These are phyloP conservation scores for Colletotrichum lindemuthianum DNA, from an alignment of 2,329 filamentous ascomycete species.

Conservation along the genomic window DNA sequence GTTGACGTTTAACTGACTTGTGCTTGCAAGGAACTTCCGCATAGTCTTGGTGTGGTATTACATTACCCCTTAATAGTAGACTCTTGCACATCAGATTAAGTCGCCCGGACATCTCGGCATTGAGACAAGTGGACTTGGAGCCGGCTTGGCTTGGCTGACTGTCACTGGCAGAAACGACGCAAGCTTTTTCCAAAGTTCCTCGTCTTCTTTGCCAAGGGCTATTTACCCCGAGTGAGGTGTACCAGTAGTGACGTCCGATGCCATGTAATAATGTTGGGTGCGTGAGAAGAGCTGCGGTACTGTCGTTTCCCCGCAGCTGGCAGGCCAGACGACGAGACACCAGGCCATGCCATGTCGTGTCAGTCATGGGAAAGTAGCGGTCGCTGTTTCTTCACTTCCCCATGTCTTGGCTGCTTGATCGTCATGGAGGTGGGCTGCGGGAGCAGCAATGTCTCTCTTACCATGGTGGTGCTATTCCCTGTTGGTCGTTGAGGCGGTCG, in stretches of 20 bases:
- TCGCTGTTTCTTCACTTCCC: conserved; percentile 23
- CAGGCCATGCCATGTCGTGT: no score
- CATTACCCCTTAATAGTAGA: no score
- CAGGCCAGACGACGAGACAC: no score
- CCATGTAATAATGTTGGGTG: conserved; percentile 19
- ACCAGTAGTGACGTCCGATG: conserved; percentile 22
- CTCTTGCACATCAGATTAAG: conserved; percentile 23
- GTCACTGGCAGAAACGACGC: conserved; percentile 2
- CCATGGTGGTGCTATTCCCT: conserved; percentile 17
- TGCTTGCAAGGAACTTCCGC: conserved; percentile 2
- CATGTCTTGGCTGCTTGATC: conserved; percentile 28
- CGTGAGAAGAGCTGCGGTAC: conserved; percentile 1
- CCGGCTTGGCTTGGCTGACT: background rate
- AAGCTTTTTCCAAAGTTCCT: conserved; percentile 27
- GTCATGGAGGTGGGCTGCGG: background rate
- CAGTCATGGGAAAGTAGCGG: background rate
- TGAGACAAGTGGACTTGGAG: conserved; percentile 19
- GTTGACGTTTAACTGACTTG: conserved; percentile 27
- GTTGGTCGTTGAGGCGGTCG: conserved; percentile 14
- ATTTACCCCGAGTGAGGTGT: background rate
- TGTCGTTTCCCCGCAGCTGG: conserved; percentile 18
- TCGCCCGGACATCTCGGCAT: conserved; percentile 30
- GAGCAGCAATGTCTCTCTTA: background rate
- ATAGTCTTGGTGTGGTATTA: conserved; percentile 12
- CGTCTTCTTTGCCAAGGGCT: background rate